Evolutionary conservation across 108 stramenopile genomes (phyloP).

Genomic region (Asterionellopsis glacialis): DNA sequence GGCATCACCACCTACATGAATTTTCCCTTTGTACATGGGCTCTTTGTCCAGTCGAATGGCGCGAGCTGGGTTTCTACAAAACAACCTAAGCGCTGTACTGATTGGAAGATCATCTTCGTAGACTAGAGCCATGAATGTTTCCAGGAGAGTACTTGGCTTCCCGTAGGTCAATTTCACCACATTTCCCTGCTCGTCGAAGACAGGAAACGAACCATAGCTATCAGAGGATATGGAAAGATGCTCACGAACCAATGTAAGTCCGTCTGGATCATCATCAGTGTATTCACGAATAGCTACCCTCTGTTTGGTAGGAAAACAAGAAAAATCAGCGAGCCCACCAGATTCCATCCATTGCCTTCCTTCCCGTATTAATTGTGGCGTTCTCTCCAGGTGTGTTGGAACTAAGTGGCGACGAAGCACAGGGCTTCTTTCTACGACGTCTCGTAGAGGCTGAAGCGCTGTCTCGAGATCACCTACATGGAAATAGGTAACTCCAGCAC

Average conservation of each 20-base stretch:
- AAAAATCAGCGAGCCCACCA: background rate
- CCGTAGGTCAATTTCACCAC: background rate
- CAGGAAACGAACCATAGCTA: no score
- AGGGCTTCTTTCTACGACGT: constrained; percentile 2
- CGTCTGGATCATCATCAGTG: no score
- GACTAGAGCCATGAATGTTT: constrained; percentile 3
- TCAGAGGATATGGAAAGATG: no score
- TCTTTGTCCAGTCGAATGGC: background rate
- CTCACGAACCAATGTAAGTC: no score
- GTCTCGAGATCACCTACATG: constrained; percentile 3
- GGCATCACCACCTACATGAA: constrained; percentile 5
- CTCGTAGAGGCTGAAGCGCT: constrained; percentile 3
- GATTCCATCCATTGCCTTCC: constrained; percentile 1
- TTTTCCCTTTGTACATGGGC: constrained; percentile 1
- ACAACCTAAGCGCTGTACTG: background rate
- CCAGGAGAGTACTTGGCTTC: constrained; percentile 1
- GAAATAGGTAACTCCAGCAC: constrained; percentile 5
- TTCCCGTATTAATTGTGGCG: background rate
- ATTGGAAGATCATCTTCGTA: constrained; percentile 1
- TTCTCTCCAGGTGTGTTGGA: constrained; percentile 3
- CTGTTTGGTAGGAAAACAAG: no score
- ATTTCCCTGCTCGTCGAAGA: no score
- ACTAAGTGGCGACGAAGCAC: constrained; percentile 1
- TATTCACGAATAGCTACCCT: no score
- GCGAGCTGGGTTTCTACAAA: constrained; percentile 2